Evolutionary conservation across 2,329 filamentous ascomycete species (phyloP), one percentile per base, ranked within the genome.

Genomic region (Ophiostoma sp.): DNA sequence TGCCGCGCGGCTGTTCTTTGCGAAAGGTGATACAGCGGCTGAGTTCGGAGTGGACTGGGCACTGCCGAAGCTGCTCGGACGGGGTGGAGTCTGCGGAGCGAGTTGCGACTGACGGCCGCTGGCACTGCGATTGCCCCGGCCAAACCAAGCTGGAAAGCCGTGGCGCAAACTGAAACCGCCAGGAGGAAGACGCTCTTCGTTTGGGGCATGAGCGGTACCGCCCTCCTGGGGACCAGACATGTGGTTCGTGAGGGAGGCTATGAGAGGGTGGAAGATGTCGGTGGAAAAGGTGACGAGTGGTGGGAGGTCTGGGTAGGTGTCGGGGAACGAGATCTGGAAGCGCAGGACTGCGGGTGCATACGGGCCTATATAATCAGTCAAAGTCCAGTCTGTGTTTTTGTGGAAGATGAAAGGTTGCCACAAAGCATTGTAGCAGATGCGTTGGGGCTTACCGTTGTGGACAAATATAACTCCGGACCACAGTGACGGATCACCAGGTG

Each of bases 391-490:
- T 27, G 27, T 27, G 27, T 27, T 27, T 27, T 27, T 27, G 27
- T 27, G 27, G 27, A 27, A 27, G 27, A 27, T 27, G 27, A 27
- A 27, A 27, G 27, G 27, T 27, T 27, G 27, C 27, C 27, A 27
- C 27, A 2, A 27, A 27, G 27, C 27, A 27, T 27, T 27, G 27
- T 27, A 27, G 27, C 27, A 27, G 27, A 27, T 27, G 27, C 27
- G 27, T 27, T 27, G 27, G 27, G 27, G 27, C 27, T 27, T 27
- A 27, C 27, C 94, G 82, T 91, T 89, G 68, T 92, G 90, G 71
- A 97, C 87, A 76, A 98, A 98, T 41, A 98, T 82, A 27, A 96
- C 90, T n/a, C 92, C 93, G 44, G 89, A 89, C 94, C 94, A 98
- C 65, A 93, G 80, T 16, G 87, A 87, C 18, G 91, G 87, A 75